Evolutionary conservation across 352 stramenopile species (phyloP).

Genomic region (Globisporangium megalacanthum): DNA sequence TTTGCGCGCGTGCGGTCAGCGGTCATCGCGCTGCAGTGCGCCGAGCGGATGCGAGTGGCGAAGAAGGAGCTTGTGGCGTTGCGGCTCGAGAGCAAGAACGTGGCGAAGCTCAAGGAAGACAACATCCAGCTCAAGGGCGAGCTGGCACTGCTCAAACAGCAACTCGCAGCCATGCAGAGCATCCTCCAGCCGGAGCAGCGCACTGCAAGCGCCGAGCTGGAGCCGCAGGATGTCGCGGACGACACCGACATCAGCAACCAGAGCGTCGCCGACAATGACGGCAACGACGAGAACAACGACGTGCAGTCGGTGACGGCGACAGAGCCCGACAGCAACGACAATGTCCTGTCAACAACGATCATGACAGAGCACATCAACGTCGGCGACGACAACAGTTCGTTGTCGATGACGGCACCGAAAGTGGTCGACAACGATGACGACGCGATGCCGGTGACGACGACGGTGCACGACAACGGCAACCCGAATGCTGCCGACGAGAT

Average conservation of each 20-base stretch:
- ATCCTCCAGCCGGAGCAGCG: slow-evolving; percentile 13
- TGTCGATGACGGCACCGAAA: no score
- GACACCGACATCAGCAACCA: slow-evolving; percentile 21
- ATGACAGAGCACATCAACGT: neutral
- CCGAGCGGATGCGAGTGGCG: slow-evolving; percentile 31
- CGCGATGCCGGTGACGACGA: slow-evolving; percentile 1
- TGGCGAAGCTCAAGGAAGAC: slow-evolving; percentile 66
- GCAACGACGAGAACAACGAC: no score
- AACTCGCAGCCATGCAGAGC: slow-evolving; percentile 44
- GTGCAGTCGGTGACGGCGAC: no score
- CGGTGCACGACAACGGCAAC: slow-evolving; percentile 23
- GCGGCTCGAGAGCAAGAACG: slow-evolving; percentile 65
- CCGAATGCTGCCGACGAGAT: slow-evolving; percentile 27
- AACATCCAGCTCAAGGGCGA: slow-evolving; percentile 70
- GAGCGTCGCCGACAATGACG: neutral
- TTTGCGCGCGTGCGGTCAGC: slow-evolving; percentile 26
- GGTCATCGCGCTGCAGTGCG: slow-evolving; percentile 53
- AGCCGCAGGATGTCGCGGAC: slow-evolving; percentile 12
- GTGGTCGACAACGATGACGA: slow-evolving; percentile 10
- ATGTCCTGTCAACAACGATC: no score
- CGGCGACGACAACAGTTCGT: slow-evolving; percentile 1
- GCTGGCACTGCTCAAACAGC: slow-evolving; percentile 45
- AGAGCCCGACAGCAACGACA: no score
- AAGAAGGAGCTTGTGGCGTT: slow-evolving; percentile 32
- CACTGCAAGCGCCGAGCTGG: slow-evolving; percentile 1